Percentiles rank a stretch among this genome's conserved stretches.
These are phyloP conservation scores for Scutellaria baicalensis DNA, from an alignment of 257 asterid genomes.

Conservation along the genomic window DNA sequence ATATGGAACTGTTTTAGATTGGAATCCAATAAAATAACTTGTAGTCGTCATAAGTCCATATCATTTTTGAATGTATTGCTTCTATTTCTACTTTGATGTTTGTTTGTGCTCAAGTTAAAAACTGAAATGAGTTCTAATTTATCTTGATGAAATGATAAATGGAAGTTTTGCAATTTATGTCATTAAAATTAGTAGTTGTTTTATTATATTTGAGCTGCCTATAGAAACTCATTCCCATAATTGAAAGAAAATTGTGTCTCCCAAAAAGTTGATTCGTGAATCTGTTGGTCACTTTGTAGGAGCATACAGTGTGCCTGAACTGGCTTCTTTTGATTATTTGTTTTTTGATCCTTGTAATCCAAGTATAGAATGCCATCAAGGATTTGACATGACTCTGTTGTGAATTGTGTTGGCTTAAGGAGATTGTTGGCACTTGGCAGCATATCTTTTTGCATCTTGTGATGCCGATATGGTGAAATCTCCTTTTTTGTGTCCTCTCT, in stretches of 20 bases:
- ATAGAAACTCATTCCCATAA: not conserved
- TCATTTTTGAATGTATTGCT: not conserved
- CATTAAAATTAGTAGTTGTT: not conserved
- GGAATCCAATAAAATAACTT: not conserved
- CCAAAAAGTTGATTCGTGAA: not conserved
- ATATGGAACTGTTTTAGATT: not conserved
- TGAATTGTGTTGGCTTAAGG: not conserved
- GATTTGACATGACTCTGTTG: not conserved
- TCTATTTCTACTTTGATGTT: not conserved
- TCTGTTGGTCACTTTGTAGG: conserved; percentile 5
- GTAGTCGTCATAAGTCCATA: not conserved
- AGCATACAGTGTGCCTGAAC: not conserved
- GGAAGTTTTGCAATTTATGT: not conserved
- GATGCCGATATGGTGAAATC: not conserved
- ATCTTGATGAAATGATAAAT: not conserved
- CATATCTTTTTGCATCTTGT: not conserved
- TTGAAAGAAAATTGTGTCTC: not conserved
- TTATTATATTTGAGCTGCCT: not conserved
- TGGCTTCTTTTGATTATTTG: not conserved
- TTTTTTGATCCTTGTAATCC: not conserved
- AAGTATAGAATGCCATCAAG: not conserved
- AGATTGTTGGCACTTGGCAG: not conserved
- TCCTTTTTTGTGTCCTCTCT: not conserved
- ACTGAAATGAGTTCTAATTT: not conserved
- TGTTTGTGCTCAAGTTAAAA: not conserved